Conservation (phyloP, 352 stramenopile genomes). For the Pythium graminicola region DNA sequence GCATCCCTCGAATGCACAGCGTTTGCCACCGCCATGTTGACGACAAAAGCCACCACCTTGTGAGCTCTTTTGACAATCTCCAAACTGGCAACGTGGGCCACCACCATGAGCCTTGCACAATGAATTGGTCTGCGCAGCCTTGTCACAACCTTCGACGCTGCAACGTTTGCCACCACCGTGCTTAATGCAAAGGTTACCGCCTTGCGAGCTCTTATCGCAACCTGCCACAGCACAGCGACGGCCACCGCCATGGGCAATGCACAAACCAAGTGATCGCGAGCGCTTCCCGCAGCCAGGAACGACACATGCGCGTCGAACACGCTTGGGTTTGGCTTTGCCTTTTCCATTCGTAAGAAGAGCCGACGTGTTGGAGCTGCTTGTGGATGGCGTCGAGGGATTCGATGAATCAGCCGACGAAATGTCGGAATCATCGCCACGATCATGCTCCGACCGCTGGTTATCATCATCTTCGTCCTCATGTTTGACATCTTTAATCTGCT, state of each 20-base stretch:
- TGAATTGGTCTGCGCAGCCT: constrained; percentile 44
- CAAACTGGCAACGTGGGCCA: constrained; percentile 33
- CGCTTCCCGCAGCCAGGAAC: constrained; percentile 74
- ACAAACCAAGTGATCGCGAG: constrained; percentile 75
- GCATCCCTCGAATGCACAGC: constrained; percentile 32
- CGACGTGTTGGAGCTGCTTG: constrained; percentile 11
- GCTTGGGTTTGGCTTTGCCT: constrained; percentile 16
- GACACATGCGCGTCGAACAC: constrained; percentile 50
- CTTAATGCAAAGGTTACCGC: constrained; percentile 80
- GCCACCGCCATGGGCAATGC: constrained; percentile 79
- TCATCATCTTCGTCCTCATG: constrained; percentile 9
- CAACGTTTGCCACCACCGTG: constrained; percentile 84
- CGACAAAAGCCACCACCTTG: constrained; percentile 46
- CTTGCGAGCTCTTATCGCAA: constrained; percentile 81
- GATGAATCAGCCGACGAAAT: constrained; percentile 11
- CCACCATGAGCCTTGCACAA: constrained; percentile 46
- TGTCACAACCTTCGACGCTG: constrained; percentile 67
- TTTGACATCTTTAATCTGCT: not conserved
- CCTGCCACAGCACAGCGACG: constrained; percentile 68
- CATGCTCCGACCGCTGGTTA: constrained; percentile 8
- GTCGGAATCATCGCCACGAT: constrained; percentile 9
- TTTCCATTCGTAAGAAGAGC: not conserved
- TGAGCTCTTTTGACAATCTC: constrained; percentile 38
- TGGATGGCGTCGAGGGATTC: constrained; percentile 18
- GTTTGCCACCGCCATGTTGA: constrained; percentile 39